Base-by-base conservation (phyloP, 257 asterid species). In the Parsonsia alboflavescens region DNA sequence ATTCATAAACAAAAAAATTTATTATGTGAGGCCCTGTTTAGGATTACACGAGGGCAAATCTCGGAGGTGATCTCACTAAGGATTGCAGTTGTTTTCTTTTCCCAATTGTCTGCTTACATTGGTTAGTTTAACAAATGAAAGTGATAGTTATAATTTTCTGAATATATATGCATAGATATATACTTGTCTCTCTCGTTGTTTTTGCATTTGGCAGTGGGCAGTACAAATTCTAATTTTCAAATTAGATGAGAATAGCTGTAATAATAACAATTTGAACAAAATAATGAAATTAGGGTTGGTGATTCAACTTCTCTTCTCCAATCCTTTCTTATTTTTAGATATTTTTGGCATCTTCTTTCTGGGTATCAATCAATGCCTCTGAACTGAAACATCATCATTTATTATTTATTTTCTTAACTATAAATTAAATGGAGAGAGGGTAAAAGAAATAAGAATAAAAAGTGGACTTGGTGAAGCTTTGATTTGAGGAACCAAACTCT, bases 71-170 rank as follows among this genome's bases (percentile, higher is more conserved):
- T 75, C 71, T 84, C 77, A 78, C 39, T 59, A 26, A 36, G 78
- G 85, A 84, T 86, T 78, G 80, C 22, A n/a, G 21, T 22, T 1
- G 22, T 22, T 54, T 54, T 21, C 36, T 30, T 10, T 83, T 75
- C 22, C 16, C 12, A 77, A 58, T 82, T 80, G 76, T 77, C 21
- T 68, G 73, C 58, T 70, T 59, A n/a, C 65, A 19, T 45, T 70
- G 76, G 76, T 72, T 66, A 49, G 78, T 74, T 78, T 56, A 80
- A 75, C 61, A 57, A 46, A 69, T 79, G 95, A 89, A 81, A 87
- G 84, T 79, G 96, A 87, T 79, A 81, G 88, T 75, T 73, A 67
- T 77, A 61, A 7, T 65, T 17, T 30, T 71, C 26, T 45, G 58
- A 79, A 65, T 70, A 59, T 56, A 71, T 71, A 21, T 36, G 10